These are phyloP conservation scores for Odontarrhena argentea DNA, from an alignment of 345 rosid species.

Conservation along the genomic window DNA sequence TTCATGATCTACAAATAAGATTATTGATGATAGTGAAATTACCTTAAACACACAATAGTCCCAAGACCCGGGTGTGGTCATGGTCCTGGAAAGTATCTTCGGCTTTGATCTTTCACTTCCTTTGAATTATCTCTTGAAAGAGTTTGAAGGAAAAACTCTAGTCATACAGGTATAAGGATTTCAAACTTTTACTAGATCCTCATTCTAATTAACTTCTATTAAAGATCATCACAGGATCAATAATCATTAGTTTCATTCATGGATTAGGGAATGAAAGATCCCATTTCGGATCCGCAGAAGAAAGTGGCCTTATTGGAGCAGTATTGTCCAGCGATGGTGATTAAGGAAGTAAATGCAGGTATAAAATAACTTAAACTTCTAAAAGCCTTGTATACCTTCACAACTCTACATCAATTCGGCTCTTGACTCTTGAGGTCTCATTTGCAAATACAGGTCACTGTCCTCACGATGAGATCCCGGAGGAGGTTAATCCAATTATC, in stretches of 20 bases:
- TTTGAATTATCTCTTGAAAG: constrained; percentile 71
- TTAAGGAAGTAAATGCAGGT: constrained; percentile 75
- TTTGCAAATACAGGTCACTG: constrained; percentile 63
- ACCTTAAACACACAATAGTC: constrained; percentile 69
- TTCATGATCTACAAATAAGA: constrained; percentile 4
- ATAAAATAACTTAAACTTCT: constrained; percentile 9
- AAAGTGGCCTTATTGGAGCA: constrained; percentile 67
- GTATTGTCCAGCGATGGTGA: constrained; percentile 50
- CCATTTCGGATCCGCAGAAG: constrained; percentile 59
- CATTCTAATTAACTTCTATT: not conserved
- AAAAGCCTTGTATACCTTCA: not conserved
- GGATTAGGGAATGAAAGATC: constrained; percentile 84
- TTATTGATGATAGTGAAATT: constrained; percentile 14
- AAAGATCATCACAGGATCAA: not conserved
- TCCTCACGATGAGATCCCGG: constrained; percentile 83
- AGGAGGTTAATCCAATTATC: constrained; percentile 57
- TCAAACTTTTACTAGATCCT: constrained; percentile 1
- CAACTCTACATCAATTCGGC: not conserved
- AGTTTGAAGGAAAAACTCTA: constrained; percentile 54
- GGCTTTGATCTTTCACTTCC: constrained; percentile 81
- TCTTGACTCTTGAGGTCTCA: not conserved
- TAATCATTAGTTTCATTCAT: constrained; percentile 3
- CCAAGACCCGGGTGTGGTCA: constrained; percentile 71
- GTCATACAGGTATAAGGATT: constrained; percentile 62
- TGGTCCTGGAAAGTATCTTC: constrained; percentile 83